Conservation (phyloP, 169 alveolate genomes). For the Plasmodium blacklocki region DNA sequence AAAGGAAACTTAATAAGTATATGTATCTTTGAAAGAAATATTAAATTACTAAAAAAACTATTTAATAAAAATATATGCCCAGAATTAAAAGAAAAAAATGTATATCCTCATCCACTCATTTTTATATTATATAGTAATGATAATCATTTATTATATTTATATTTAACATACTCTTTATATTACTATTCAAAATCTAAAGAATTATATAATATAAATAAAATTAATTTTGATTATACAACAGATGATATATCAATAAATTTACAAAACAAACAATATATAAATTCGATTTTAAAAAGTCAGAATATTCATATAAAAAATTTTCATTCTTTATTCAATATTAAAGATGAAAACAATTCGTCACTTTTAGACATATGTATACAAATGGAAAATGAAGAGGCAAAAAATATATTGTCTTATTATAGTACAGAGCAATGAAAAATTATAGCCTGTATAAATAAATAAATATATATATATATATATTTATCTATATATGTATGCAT, state of each 20-base stretch:
- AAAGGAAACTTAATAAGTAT: constrained; percentile 73
- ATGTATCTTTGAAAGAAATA: constrained; percentile 65
- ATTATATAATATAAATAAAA: constrained; percentile 32
- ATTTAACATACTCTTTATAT: constrained; percentile 39
- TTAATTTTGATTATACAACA: constrained; percentile 25
- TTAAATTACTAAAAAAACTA: constrained; percentile 37
- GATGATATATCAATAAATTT: constrained; percentile 28
- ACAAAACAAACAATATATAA: constrained; percentile 11
- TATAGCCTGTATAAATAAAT: background rate
- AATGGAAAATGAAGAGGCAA: constrained; percentile 8
- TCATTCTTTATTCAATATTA: constrained; percentile 16
- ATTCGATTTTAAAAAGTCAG: constrained; percentile 30
- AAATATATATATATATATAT: constrained; percentile 1
- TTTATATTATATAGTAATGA: constrained; percentile 39
- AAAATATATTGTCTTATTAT: constrained; percentile 17
- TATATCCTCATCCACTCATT: constrained; percentile 65
- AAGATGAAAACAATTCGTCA: constrained; percentile 39
- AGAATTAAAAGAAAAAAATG: constrained; percentile 9
- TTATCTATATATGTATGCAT: too few species aligned
- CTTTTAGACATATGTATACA: constrained; percentile 11
- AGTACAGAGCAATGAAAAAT: background rate
- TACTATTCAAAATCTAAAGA: constrained; percentile 38
- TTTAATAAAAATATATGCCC: constrained; percentile 52
- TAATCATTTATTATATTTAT: constrained; percentile 45
- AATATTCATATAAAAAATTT: constrained; percentile 19